phyloP scores from a whole-genome alignment of 495 filamentous ascomycete genomes.

The Annulohypoxylon nitens region DNA sequence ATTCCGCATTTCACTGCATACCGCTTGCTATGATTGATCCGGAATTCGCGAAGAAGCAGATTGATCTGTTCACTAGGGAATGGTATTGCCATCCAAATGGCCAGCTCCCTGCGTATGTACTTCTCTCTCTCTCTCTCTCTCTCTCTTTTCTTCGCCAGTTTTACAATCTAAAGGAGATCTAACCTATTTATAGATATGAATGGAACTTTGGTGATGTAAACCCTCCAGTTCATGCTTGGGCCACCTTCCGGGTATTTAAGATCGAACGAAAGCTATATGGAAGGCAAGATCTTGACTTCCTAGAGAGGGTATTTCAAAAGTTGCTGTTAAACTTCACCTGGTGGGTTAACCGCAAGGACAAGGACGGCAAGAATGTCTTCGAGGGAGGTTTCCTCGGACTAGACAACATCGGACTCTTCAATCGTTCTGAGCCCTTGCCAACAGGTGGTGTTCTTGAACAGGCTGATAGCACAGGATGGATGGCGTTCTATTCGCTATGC shows the following conservation, averaged over 20 bases:
- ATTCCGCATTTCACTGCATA: conserved; percentile 96
- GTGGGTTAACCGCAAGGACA: conserved; percentile 98
- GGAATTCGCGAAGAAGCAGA: conserved; percentile 96
- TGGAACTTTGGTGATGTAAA: conserved; percentile 99
- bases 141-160: not conserved
- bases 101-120: conserved; percentile 74
- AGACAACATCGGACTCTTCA: conserved; percentile 97
- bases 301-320: conserved; percentile 97
- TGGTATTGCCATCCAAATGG: conserved; percentile 99
- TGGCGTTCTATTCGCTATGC: conserved; percentile 94
- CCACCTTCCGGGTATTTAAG: conserved; percentile 94
- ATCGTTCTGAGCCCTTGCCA: conserved; percentile 95
- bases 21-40: conserved; percentile 97
- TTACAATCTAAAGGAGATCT: conserved; percentile 50
- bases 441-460: conserved; percentile 95
- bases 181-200: conserved; percentile 71
- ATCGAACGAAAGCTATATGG: conserved; percentile 98
- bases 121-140: not conserved
- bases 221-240: conserved; percentile 96
- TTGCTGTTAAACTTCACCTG: conserved; percentile 96
- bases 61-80: conserved; percentile 93
- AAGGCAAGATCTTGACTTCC: conserved; percentile 91
- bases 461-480: conserved; percentile 98
- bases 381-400: conserved; percentile 97
- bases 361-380: conserved; percentile 94